A percentile compares a stretch with the other conserved stretches of the same genome.
Evolutionary conservation across 108 stramenopile genomes (phyloP).

Genomic region (Cyclotella sp.): DNA sequence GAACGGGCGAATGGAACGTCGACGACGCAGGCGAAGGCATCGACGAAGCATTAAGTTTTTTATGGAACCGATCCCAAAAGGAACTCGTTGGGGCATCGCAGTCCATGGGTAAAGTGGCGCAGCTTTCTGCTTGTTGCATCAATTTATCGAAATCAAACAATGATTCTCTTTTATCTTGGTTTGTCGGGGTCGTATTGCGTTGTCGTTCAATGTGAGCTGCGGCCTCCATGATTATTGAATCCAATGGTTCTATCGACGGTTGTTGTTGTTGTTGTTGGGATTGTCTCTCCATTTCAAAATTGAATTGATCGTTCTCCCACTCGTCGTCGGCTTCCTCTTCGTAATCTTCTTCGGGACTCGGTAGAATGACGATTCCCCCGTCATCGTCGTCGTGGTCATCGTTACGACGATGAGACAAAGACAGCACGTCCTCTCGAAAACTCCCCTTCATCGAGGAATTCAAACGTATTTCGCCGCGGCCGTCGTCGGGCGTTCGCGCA

Average conservation of each 20-base stretch:
- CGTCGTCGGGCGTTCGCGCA: no score
- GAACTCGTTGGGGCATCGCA: not conserved
- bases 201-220: constrained; percentile 21
- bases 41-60: constrained; percentile 10
- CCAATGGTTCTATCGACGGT: constrained; percentile 1
- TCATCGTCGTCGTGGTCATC: not conserved
- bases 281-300: no score
- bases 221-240: constrained; percentile 36
- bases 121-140: constrained; percentile 60
- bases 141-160: constrained; percentile 51
- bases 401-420: not conserved
- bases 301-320: no score
- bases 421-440: not conserved
- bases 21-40: not conserved
- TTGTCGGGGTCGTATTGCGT: not conserved
- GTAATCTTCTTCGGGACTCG: not conserved
- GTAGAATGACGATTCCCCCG: constrained; percentile 16
- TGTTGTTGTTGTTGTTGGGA: not conserved
- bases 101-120: no score
- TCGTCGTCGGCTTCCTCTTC: not conserved
- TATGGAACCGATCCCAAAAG: not conserved
- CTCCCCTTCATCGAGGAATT: not conserved
- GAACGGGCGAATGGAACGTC: constrained; percentile 10
- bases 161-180: not conserved
- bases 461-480: no score